A percentile compares a stretch with the other conserved stretches of the same genome.
Evolutionary conservation across 2,329 filamentous ascomycete genomes (phyloP).

Genomic region (Pseudogymnoascus sp.): DNA sequence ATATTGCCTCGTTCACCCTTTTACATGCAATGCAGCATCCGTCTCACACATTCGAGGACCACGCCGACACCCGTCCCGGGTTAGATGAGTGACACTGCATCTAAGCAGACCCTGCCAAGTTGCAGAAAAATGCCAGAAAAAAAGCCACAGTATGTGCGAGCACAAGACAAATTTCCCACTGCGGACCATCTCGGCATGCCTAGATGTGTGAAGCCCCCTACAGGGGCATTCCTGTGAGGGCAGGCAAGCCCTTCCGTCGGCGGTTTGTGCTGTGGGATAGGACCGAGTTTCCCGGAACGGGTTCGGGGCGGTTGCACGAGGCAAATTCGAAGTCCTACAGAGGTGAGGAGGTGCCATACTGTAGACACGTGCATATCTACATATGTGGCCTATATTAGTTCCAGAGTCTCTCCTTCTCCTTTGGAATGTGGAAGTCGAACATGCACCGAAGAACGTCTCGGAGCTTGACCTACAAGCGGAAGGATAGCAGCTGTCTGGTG

Average conservation of each 20-base stretch:
- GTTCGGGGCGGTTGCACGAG: background rate
- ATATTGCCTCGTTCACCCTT: background rate
- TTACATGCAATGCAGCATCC: background rate
- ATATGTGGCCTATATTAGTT: background rate
- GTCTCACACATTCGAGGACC: background rate
- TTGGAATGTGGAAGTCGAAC: background rate
- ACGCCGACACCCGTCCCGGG: background rate
- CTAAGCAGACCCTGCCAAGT: background rate
- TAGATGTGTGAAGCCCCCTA: background rate
- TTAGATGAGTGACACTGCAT: background rate
- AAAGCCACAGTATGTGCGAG: background rate
- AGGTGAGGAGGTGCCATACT: background rate
- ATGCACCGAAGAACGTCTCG: background rate
- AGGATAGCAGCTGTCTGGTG: background rate
- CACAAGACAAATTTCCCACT: background rate
- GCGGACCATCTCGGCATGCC: background rate
- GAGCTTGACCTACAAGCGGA: background rate
- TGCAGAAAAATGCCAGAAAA: background rate
- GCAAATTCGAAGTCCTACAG: background rate
- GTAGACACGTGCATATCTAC: background rate
- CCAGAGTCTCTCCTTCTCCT: background rate
- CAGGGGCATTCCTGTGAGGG: background rate
- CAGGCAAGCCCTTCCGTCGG: background rate
- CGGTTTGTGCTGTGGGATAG: background rate
- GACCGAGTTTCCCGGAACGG: conserved; percentile 1